Evolutionary conservation across 495 filamentous ascomycete genomes (phyloP).

Genomic region (Hyphodiscus hymeniophilus): DNA sequence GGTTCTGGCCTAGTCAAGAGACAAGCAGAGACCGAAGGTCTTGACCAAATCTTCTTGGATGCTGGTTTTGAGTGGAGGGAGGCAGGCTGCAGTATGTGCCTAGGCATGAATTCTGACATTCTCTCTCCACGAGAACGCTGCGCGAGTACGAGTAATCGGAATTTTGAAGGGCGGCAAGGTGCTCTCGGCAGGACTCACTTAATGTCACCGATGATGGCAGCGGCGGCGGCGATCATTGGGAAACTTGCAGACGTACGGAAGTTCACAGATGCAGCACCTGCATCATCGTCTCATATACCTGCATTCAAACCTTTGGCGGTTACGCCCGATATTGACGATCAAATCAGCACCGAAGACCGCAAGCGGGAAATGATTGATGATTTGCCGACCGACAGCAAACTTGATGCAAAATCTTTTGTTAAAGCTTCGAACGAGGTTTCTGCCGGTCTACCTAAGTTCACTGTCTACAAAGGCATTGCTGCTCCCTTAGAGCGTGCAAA

Average conservation of each 20-base stretch:
- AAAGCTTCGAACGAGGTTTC: constrained; percentile 42
- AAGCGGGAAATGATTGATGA: constrained; percentile 69
- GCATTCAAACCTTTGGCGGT: constrained; percentile 24
- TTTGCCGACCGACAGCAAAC: constrained; percentile 58
- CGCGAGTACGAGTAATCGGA: constrained; percentile 92
- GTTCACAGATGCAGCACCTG: constrained; percentile 50
- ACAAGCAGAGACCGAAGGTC: constrained; percentile 84
- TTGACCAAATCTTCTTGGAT: constrained; percentile 85
- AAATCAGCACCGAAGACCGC: constrained; percentile 61
- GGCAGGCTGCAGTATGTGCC: constrained; percentile 96
- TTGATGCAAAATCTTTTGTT: constrained; percentile 49
- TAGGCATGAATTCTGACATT: constrained; percentile 99
- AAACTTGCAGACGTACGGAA: constrained; percentile 89
- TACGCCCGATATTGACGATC: constrained; percentile 61
- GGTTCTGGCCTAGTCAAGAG: constrained; percentile 92
- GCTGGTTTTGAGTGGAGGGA: constrained; percentile 98
- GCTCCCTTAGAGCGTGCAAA: constrained; percentile 84
- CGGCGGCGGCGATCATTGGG: constrained; percentile 79
- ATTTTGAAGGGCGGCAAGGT: constrained; percentile 96
- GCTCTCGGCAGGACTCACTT: constrained; percentile 89
- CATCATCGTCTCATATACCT: constrained; percentile 40
- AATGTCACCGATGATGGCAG: constrained; percentile 96
- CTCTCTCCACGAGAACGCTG: constrained; percentile 87
- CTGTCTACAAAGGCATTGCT: constrained; percentile 72
- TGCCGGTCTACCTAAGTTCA: constrained; percentile 73